A percentile compares a stretch with the other conserved stretches of the same genome.
These are phyloP conservation scores for Pyrrhoderma lamaoense DNA, from an alignment of 1,284 basidiomycete genomes.

Conservation along the genomic window DNA sequence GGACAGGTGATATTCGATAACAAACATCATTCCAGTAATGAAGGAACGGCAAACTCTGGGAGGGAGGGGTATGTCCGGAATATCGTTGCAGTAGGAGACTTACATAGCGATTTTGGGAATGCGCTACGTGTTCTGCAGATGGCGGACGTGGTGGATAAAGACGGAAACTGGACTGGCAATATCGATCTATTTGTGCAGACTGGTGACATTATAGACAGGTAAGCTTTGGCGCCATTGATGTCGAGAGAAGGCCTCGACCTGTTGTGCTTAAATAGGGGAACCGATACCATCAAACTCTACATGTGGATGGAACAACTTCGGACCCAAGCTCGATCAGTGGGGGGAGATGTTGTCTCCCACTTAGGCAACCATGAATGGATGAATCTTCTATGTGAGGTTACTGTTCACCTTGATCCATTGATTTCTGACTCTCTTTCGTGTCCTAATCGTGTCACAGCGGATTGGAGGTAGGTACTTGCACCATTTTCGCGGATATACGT, in stretches of 20 bases:
- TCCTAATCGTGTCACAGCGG: constrained; percentile 38
- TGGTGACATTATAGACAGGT: constrained; percentile 89
- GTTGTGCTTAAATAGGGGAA: constrained; percentile 48
- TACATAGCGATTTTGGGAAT: constrained; percentile 73
- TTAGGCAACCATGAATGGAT: constrained; percentile 91
- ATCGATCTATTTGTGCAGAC: constrained; percentile 86
- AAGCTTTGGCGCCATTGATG: constrained; percentile 21
- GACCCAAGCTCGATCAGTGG: constrained; percentile 58
- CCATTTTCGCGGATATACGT: neutral
- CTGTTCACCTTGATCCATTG: constrained; percentile 7
- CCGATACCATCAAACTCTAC: constrained; percentile 81
- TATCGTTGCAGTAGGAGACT: constrained; percentile 75
- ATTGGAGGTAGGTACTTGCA: constrained; percentile 60
- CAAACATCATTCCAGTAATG: neutral
- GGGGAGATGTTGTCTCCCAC: constrained; percentile 69
- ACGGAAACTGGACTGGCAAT: constrained; percentile 69
- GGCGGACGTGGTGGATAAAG: constrained; percentile 62
- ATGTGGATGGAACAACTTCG: constrained; percentile 76
- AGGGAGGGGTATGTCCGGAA: constrained; percentile 29
- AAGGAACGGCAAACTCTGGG: neutral
- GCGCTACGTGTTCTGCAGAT: constrained; percentile 70
- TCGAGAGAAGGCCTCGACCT: too few relatives aligned
- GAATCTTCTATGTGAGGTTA: constrained; percentile 78
- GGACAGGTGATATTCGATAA: neutral
- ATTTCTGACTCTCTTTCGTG: constrained; percentile 2